Base-by-base conservation (phyloP, 163 green algal genomes). In the Scenedesmus sp. region DNA sequence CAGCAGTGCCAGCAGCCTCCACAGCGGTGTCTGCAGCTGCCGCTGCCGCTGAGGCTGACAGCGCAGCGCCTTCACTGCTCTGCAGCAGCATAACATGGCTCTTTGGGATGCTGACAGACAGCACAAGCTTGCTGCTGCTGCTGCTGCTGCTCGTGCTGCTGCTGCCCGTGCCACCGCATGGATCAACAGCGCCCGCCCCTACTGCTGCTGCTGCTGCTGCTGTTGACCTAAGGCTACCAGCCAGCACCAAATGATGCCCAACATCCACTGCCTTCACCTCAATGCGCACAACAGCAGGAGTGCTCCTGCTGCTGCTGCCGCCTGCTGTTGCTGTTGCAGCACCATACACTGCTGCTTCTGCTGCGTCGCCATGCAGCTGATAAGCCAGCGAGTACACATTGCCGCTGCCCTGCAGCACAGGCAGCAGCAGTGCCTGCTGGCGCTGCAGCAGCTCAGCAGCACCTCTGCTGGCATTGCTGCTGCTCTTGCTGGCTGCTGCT, bases 371-470 rank as follows among this genome's bases (percentile, higher is more conserved):
- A 13, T 42, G 61, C 84, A 89, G 61, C 13, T 35, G 15, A 43
- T 89, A 89, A 30, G 84, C 13, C 84, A 89, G 61, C 24, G 56
- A 83, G 61, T 89, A 82, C 24, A 81, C 84, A 24, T n/a, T 40
- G n/a, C 68, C 10, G 0, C 18, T 15, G 56, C 42, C 65, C 49
- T 26, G 44, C 44, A 82, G 59, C 13, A 83, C 83, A 61, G 85
- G 59, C 24, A 81, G 61, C 81, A 43, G 30, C 43, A 24, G 22
- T 56, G 20, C 40, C 59, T 88, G 83, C 83, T 88, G 83, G 24
- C 81, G 33, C 83, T 81, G 83, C 35, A 46, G 35, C 1, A 49
- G 37, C 35, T 44, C 35, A 46, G 35, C 72, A 33, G 49, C 20
- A 61, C 56, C 61, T 20, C 83, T 80, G 56, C 80, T 85, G 7